Evolutionary conservation across 1,284 basidiomycete genomes (phyloP), one percentile per base, ranked within the genome.

Genomic region (Sporisorium iseilematis-ciliati): DNA sequence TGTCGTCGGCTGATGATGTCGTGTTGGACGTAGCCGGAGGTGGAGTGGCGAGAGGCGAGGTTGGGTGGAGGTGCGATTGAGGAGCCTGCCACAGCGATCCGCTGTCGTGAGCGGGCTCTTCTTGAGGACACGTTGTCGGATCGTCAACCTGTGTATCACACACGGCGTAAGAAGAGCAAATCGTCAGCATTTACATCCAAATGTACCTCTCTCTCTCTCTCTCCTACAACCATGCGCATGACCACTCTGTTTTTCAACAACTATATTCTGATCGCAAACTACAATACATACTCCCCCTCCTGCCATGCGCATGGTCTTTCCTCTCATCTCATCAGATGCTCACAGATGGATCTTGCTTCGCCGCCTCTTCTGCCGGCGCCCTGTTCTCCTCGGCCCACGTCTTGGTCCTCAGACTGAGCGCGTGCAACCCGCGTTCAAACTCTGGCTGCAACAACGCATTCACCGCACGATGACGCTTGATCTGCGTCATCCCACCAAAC

Each of bases 351-450:
- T 43, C 43, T 50, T 57, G 41, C 20, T 57, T 40, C n/a, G 8
- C 41, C 20, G 18, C 43, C 35, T 16, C 16, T 14, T 29, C 7
- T 33, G 43, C 20, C 4, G 54, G 60, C 23, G 29, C 42, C 49
- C 50, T 73, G 25, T 62, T 67, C 38, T 75, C 72, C 56, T 84
- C 83, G 2, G 62, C 77, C 48, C 79, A 79, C 14, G 83, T 84
- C 60, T 82, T 84, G 5, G 80, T 71, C 11, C 82, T 54, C 18
- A 84, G 59, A 55, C 79, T 81, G 2, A 84, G 55, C 18, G 83
- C 82, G 51, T 84, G 83, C 16, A 84, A 65, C 5, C 83, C 83
- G 4, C 66, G 55, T 1, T 81, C 80, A 38, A 84, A 84, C 54
- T 84, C 83, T 45, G 59, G 52, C 16, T 56, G 20, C 10, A 84